These are phyloP conservation scores for Agaricus subrufescens DNA, from an alignment of 768 basidiomycete genomes.

Conservation along the genomic window DNA sequence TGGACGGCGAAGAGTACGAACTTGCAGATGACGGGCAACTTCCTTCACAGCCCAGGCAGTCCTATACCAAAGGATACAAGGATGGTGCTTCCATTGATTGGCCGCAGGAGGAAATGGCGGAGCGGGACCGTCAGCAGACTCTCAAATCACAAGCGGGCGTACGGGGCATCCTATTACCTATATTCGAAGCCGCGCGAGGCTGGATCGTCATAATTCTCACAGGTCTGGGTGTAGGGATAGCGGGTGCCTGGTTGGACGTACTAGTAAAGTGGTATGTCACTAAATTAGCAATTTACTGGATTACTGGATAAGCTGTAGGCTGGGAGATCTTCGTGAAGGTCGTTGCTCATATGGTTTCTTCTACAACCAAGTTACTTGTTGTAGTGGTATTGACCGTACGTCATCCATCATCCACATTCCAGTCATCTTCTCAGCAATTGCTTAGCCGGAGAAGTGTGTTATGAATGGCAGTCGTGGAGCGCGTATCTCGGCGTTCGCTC, in stretches of 20 bases:
- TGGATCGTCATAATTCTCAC: constrained; percentile 69
- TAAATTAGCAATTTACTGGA: not conserved
- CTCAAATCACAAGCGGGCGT: constrained; percentile 49
- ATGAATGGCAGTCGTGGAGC: constrained; percentile 68
- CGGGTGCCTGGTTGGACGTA: constrained; percentile 70
- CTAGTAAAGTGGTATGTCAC: constrained; percentile 62
- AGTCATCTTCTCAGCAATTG: not conserved
- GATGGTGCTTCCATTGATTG: constrained; percentile 68
- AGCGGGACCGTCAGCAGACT: constrained; percentile 50
- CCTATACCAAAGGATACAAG: constrained; percentile 36
- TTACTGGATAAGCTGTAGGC: constrained; percentile 31
- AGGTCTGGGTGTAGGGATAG: constrained; percentile 61
- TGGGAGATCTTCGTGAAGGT: constrained; percentile 66
- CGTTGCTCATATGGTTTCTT: constrained; percentile 65
- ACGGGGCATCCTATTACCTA: constrained; percentile 48
- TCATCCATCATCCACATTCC: constrained; percentile 11
- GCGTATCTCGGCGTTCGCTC: constrained; percentile 47
- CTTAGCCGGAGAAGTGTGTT: constrained; percentile 62
- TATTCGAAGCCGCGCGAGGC: constrained; percentile 52
- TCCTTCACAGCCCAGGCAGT: constrained; percentile 17
- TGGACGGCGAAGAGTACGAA: constrained; percentile 33
- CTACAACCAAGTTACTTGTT: constrained; percentile 69
- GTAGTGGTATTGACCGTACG: constrained; percentile 60
- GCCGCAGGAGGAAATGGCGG: constrained; percentile 60
- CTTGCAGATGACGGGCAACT: constrained; percentile 40